These are phyloP conservation scores for Hysterangium stoloniferum DNA, from an alignment of 768 basidiomycete species.

Conservation along the genomic window DNA sequence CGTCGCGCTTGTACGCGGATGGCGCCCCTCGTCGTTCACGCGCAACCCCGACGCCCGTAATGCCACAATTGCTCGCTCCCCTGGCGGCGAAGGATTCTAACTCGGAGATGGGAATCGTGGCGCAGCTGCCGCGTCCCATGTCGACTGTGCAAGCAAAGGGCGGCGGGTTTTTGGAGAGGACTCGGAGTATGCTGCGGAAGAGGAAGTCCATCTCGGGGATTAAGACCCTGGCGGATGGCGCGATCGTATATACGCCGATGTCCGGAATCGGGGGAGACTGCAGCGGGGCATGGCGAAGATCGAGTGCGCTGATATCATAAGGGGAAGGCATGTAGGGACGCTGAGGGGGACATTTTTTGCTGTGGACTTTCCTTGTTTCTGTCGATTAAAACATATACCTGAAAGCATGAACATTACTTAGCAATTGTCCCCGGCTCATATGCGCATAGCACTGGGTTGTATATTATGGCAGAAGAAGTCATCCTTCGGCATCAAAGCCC, in stretches of 20 bases:
- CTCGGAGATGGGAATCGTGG: background rate
- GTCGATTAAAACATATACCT: no score
- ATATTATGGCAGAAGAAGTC: no score
- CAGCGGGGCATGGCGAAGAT: no score
- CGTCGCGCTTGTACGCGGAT: background rate
- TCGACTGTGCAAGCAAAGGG: background rate
- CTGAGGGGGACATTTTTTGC: no score
- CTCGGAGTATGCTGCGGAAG: conserved; percentile 8
- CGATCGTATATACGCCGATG: conserved; percentile 1
- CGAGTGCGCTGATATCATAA: no score
- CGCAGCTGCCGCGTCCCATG: conserved; percentile 1
- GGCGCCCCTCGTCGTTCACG: background rate
- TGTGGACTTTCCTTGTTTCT: no score
- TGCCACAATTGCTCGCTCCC: conserved; percentile 4
- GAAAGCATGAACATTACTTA: no score
- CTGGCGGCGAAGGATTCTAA: background rate
- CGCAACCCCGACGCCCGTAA: conserved; percentile 6
- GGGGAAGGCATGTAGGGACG: no score
- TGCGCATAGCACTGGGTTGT: no score
- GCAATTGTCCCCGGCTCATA: no score
- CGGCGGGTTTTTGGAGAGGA: conserved; percentile 7
- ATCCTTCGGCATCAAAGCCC: no score
- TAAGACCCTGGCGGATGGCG: conserved; percentile 6
- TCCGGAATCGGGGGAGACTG: no score
- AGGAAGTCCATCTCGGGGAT: conserved; percentile 5